Conservation (phyloP, 148 eudicot genomes). For the Heliosperma pusillum region DNA sequence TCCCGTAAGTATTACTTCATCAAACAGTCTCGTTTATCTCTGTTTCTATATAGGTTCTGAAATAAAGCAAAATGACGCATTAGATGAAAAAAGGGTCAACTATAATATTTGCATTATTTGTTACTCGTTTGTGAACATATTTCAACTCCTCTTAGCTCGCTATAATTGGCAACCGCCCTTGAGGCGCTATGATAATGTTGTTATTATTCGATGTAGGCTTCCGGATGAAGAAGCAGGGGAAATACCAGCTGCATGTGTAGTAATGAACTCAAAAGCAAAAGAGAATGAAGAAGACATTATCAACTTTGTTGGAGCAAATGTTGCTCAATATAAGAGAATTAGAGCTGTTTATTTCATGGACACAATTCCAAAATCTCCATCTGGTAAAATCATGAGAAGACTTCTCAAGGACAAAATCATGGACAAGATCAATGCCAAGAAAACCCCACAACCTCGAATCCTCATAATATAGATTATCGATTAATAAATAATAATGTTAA, state of each 20-base stretch:
- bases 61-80: not conserved
- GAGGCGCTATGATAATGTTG: not conserved
- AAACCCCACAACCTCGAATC: not conserved
- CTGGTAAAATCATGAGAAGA: conserved; percentile 50
- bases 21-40: too few species aligned
- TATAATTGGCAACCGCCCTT: not conserved
- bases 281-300: conserved; percentile 74
- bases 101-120: too few species aligned
- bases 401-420: conserved; percentile 41
- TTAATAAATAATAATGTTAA: not conserved
- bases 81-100: too few species aligned
- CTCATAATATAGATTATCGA: not conserved
- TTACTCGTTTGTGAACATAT: too few species aligned
- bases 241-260: conserved; percentile 89
- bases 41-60: too few species aligned
- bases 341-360: conserved; percentile 69
- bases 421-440: conserved; percentile 24
- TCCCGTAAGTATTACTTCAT: conserved; percentile 45
- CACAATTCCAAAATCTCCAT: conserved; percentile 72
- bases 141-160: not conserved
- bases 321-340: conserved; percentile 69
- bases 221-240: conserved; percentile 95
- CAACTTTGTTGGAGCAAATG: conserved; percentile 63
- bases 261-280: conserved; percentile 46
- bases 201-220: conserved; percentile 33